Percentiles rank a stretch among this genome's conserved stretches.
Evolutionary conservation across 768 basidiomycete genomes (phyloP).

Genomic region (Exsudoporus frostii): DNA sequence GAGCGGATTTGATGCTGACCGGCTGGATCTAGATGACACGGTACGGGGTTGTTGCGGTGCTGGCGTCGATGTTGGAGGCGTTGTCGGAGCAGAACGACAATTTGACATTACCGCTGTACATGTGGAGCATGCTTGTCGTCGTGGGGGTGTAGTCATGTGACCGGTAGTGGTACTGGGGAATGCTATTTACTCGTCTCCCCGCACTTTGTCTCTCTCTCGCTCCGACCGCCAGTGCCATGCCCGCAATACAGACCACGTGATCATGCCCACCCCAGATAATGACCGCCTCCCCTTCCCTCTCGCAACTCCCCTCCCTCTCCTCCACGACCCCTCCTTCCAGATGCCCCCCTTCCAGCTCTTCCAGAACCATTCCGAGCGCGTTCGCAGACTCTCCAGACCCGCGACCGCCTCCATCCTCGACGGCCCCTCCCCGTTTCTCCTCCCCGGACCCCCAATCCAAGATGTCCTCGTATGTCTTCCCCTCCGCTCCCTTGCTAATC

Average conservation of each 20-base stretch:
- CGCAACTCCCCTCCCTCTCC: conserved; percentile 22
- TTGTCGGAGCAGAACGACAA: conserved; percentile 97
- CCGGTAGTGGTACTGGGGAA: conserved; percentile 22
- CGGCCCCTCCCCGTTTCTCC: conserved; percentile 37
- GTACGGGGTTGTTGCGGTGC: conserved; percentile 60
- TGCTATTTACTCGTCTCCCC: background rate
- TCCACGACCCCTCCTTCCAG: conserved; percentile 24
- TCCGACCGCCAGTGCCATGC: background rate
- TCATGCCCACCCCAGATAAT: conserved; percentile 29
- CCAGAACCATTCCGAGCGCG: conserved; percentile 23
- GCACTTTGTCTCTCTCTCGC: background rate
- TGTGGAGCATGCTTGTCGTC: conserved; percentile 86
- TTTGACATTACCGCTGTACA: conserved; percentile 90
- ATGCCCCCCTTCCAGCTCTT: conserved; percentile 37
- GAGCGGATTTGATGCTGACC: conserved; percentile 16
- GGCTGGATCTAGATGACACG: conserved; percentile 51
- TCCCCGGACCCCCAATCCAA: conserved; percentile 32
- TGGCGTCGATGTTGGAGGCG: conserved; percentile 81
- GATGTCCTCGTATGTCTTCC: conserved; percentile 11
- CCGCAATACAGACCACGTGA: conserved; percentile 17
- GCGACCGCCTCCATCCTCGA: conserved; percentile 46
- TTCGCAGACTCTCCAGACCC: conserved; percentile 34
- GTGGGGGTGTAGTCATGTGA: conserved; percentile 36
- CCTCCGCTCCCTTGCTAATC: background rate
- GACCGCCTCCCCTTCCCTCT: conserved; percentile 17